Base-by-base conservation (phyloP, 2,329 filamentous ascomycete species). In the Lizonia empirigonia region DNA sequence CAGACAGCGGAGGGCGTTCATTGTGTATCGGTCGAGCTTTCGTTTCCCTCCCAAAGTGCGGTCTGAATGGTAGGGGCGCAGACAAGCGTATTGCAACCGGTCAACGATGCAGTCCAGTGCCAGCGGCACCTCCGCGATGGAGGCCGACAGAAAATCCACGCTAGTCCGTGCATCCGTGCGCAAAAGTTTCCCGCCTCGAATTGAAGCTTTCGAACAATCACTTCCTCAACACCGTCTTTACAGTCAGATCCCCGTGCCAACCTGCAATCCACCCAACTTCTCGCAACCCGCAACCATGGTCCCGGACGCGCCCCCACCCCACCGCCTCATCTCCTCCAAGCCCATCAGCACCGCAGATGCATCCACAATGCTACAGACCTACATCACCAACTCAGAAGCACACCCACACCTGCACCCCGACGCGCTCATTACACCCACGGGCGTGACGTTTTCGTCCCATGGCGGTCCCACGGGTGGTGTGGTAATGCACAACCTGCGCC, bases 401-500 rank as follows among this genome's bases (percentile, higher is more conserved):
- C 65, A 73, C 50, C 67, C 78, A n/a, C 71, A 78, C 62, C 69
- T 80, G 7, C 78, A 81, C 61, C 79, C 79, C 0, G 78, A 80
- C 53, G 74, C 76, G 30, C 67, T 76, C 38, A 73, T 80, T 33
- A 74, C 69, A 13, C 65, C 72, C 8, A 69, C 68, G 19, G 77
- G 77, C 35, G 71, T 78, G 6, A 64, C 66, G 10, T 78, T 76
- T 62, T 69, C 71, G 18, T 70, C 76, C 13, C 66, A 75, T 37
- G 71, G 72, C 38, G 78, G 78, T 1, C 70, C 76, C 0, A 64
- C 60, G 15, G 78, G 79, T 34, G 76, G 77, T 7, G 70, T 82
- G n/a, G 72, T 77, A 12, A 71, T 84, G 44, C 78, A 82, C 63
- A 80, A 82, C 59, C 65, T 84, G 36, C 72, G 77, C 29, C 75